Base-by-base conservation (phyloP, 2,329 filamentous ascomycete species). In the Xylaria multiplex region DNA sequence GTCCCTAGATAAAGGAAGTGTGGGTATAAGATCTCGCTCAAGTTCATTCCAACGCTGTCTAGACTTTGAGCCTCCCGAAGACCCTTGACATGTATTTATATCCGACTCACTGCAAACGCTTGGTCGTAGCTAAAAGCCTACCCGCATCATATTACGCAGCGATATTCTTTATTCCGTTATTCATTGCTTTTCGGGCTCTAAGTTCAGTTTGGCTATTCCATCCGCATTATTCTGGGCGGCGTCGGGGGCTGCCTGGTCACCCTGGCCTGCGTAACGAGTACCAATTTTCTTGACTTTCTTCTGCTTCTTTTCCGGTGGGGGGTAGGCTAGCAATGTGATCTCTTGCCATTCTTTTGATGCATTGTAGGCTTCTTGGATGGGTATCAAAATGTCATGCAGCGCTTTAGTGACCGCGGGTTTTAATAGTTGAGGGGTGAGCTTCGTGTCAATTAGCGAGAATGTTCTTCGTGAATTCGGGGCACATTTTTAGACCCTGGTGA, bases 391-490 rank as follows among this genome's bases (percentile, higher is more conserved):
- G 45, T 86, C 84, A 71, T 88, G 88, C 22, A 99, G 85, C 9
- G 88, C 92, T 59, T 88, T 85, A 5, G 91, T 86, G 6, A 96
- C 89, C 11, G 92, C 93, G n/a, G 90, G 86, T 83, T 99, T 98
- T 59, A 98, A 84, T 13, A 91, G 81, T 82, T 97, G 94, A 0
- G 96, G 96, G 1, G 91, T 93, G 68, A 97, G 86, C 85, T 90
- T 70, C 6, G 69, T 32, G 27, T 48, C 6, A 37, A 56, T 74
- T 50, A 72, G 72, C 65, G 68, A 14, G 27, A 3, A 13, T 40
- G n/a, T 42, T 24, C 66, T 24, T 24, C 19, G 13, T 30, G 6
- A 27, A 3, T n/a, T 32, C 11, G 9, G 13, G 8, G 14, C 2
- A 35, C 19, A 40, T 22, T 14, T n/a, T 3, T 37, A 14, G 16